Evolutionary conservation across 202 grass and related monocot species (phyloP).

Genomic region (Eragrostis tef): DNA sequence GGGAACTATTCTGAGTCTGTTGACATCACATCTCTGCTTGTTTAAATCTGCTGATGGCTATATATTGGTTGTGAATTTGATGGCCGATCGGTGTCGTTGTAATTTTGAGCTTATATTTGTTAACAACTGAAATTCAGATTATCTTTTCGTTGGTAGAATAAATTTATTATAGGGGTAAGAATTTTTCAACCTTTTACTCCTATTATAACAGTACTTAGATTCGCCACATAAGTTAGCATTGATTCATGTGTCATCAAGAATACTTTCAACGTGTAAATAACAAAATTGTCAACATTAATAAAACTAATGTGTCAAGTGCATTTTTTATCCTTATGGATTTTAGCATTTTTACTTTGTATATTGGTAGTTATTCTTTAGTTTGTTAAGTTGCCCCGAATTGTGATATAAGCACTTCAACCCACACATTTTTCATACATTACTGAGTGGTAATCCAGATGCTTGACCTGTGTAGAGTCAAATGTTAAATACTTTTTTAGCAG

Average conservation of each 20-base stretch:
- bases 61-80: slow-evolving; percentile 38
- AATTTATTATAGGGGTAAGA: neutral
- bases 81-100: neutral
- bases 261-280: neutral
- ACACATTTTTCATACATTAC: neutral
- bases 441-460: neutral
- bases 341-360: too few relatives aligned
- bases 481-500: neutral
- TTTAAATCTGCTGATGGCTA: slow-evolving; percentile 50
- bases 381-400: neutral
- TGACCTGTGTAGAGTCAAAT: neutral
- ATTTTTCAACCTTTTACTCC: neutral
- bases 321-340: too few relatives aligned
- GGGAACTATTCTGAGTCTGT: slow-evolving; percentile 36
- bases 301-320: neutral
- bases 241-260: neutral
- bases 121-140: neutral
- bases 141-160: neutral
- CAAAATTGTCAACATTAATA: neutral
- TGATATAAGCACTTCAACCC: neutral
- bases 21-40: slow-evolving; percentile 30
- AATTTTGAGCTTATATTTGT: slow-evolving; percentile 12
- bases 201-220: neutral
- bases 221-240: neutral
- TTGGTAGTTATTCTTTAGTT: too few relatives aligned